Conservation (phyloP, 1,284 basidiomycete genomes). For the Sporisorium sorghi region DNA sequence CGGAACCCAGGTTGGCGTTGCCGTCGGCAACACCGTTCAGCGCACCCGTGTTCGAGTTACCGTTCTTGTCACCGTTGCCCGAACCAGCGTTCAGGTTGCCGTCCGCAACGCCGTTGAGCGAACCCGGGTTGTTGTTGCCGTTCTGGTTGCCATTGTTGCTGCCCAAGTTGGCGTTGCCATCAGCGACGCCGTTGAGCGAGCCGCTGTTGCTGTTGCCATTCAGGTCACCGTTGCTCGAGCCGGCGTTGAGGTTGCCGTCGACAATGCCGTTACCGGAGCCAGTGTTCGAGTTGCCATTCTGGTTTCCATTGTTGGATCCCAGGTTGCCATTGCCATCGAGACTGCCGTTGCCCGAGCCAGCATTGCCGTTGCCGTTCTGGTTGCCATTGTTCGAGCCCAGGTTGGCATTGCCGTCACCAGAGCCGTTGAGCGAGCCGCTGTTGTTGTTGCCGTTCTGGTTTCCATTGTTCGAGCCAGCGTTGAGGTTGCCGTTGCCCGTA, state of each 20-base stretch:
- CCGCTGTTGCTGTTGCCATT: conserved; percentile 30
- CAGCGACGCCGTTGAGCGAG: conserved; percentile 2
- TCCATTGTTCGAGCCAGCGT: conserved; percentile 17
- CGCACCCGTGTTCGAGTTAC: conserved; percentile 11
- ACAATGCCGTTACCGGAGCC: conserved; percentile 8
- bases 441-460: conserved; percentile 26
- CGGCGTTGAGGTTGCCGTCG: conserved; percentile 13
- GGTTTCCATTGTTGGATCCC: conserved; percentile 13
- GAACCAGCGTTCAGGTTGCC: conserved; percentile 20
- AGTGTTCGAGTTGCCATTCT: conserved; percentile 22
- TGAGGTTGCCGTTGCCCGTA: conserved; percentile 9
- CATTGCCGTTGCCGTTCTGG: conserved; percentile 27
- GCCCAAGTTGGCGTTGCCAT: conserved; percentile 22
- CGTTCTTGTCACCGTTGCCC: conserved; percentile 20
- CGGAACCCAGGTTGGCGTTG: conserved; percentile 12
- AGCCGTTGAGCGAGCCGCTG: conserved; percentile 15
- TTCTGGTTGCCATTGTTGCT: conserved; percentile 22
- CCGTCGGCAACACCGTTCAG: conserved; percentile 8
- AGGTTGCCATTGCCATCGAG: conserved; percentile 11
- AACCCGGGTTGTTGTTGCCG: conserved; percentile 20
- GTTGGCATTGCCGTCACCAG: conserved; percentile 18
- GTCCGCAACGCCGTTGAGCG: conserved; percentile 2
- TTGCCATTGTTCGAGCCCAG: conserved; percentile 27
- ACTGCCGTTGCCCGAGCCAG: conserved; percentile 10
- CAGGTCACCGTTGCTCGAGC: conserved; percentile 13